A percentile compares a stretch with the other conserved stretches of the same genome.
Evolutionary conservation across 83 land plant genomes (phyloP).

Genomic region (Diphasiastrum complanatum): DNA sequence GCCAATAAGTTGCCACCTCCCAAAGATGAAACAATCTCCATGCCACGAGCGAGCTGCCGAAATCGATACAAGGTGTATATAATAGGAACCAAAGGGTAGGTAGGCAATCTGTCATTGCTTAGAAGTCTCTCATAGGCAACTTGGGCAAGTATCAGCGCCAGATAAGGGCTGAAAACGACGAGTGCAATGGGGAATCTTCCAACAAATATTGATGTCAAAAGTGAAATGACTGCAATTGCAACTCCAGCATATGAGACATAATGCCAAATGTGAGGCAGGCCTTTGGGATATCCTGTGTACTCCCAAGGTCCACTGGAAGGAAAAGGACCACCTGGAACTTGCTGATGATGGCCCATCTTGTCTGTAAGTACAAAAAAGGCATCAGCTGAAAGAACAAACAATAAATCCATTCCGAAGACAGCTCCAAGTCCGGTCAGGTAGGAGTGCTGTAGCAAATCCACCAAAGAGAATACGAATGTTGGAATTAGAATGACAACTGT

Average conservation of each 20-base stretch:
- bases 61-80: conserved; percentile 28
- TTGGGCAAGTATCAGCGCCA: conserved; percentile 24
- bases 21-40: conserved; percentile 23
- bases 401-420: conserved; percentile 12
- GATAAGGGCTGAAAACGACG: conserved; percentile 20
- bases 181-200: conserved; percentile 20
- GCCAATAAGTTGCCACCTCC: conserved; percentile 22
- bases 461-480: conserved; percentile 1
- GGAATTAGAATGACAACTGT: conserved; percentile 19
- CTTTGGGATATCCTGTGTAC: conserved; percentile 27
- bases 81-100: conserved; percentile 26
- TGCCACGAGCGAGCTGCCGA: conserved; percentile 23
- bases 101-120: conserved; percentile 23
- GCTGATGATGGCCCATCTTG: conserved; percentile 27
- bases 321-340: conserved; percentile 2
- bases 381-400: conserved; percentile 24
- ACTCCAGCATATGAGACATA: conserved; percentile 21
- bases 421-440: conserved; percentile 13
- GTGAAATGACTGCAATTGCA: conserved; percentile 8
- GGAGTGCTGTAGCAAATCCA: conserved; percentile 7
- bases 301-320: conserved; percentile 33
- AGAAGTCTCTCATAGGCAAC: conserved; percentile 32
- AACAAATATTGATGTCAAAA: conserved; percentile 14
- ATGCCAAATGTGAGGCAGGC: conserved; percentile 20
- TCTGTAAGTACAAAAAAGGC: conserved; percentile 26